Percentiles rank a stretch among this genome's conserved stretches.
Evolutionary conservation across 345 rosid genomes (phyloP).

Genomic region (Sonneratia alba): DNA sequence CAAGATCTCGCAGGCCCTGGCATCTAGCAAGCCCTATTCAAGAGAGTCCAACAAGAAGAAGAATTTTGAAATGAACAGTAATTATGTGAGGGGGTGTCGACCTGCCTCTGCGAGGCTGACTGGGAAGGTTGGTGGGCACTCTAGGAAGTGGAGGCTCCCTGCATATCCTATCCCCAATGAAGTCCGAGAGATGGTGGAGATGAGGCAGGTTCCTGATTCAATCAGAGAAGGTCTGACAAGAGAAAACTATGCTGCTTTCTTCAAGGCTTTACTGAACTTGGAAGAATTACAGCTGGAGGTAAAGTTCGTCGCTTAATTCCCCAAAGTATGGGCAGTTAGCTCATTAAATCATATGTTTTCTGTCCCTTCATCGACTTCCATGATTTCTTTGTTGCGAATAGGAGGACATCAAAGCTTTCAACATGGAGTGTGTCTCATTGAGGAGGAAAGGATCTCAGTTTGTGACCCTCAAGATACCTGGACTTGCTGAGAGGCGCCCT

Average conservation of each 20-base stretch:
- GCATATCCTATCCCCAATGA: slow-evolving; percentile 56
- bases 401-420: slow-evolving; percentile 73
- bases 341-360: not conserved
- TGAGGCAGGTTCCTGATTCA: slow-evolving; percentile 39
- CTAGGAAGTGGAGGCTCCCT: slow-evolving; percentile 42
- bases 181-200: slow-evolving; percentile 51
- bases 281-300: slow-evolving; percentile 90
- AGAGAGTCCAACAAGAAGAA: slow-evolving; percentile 44
- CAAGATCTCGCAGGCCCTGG: slow-evolving; percentile 50
- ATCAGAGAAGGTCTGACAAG: slow-evolving; percentile 34
- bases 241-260: slow-evolving; percentile 46
- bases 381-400: slow-evolving; percentile 15
- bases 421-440: slow-evolving; percentile 61
- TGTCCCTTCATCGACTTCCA: slow-evolving; percentile 5
- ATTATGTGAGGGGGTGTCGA: slow-evolving; percentile 42
- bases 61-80: slow-evolving; percentile 32
- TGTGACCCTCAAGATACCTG: slow-evolving; percentile 65
- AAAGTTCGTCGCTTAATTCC: slow-evolving; percentile 7
- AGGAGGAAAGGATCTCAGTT: slow-evolving; percentile 36
- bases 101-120: slow-evolving; percentile 8
- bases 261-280: slow-evolving; percentile 54
- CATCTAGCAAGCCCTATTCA: slow-evolving; percentile 44
- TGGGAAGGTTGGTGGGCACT: not conserved
- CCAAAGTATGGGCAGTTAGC: not conserved
- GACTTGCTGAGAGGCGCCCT: slow-evolving; percentile 91